Evolutionary conservation across 2,329 filamentous ascomycete species (phyloP).

Genomic region (Coniochaeta sp.): DNA sequence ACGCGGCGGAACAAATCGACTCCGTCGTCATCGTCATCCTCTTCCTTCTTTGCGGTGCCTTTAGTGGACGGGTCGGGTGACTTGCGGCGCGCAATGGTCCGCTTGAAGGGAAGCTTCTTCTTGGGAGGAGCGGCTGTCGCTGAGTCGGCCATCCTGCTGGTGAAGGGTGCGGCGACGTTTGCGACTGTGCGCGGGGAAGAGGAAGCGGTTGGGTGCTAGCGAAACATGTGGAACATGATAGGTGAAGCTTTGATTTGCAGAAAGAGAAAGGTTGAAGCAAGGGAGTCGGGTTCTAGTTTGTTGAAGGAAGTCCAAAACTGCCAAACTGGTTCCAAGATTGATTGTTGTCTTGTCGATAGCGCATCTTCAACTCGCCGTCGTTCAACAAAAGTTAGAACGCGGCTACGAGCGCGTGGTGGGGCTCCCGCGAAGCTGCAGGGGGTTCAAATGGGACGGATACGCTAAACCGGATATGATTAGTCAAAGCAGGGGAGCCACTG

Average conservation of each 20-base stretch:
- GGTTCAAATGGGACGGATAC: background rate
- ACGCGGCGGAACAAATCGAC: constrained; percentile 44
- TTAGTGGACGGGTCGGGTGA: background rate
- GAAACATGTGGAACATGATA: background rate
- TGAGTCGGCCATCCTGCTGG: background rate
- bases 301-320: too few relatives aligned
- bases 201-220: background rate
- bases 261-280: background rate
- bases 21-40: constrained; percentile 22
- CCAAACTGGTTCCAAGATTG: background rate
- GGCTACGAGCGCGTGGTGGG: background rate
- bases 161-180: background rate
- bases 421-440: background rate
- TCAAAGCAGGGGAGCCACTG: background rate
- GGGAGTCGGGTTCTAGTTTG: too few relatives aligned
- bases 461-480: background rate
- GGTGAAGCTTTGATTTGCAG: background rate
- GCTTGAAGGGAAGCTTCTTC: constrained; percentile 19
- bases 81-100: constrained; percentile 13
- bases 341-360: background rate
- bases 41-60: constrained; percentile 5
- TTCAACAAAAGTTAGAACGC: background rate
- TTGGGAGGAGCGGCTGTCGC: constrained; percentile 3
- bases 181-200: background rate
- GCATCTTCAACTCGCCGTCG: background rate